Base-by-base conservation (phyloP, 2,329 filamentous ascomycete genomes). In the Byssoonygena ceratinophila region DNA sequence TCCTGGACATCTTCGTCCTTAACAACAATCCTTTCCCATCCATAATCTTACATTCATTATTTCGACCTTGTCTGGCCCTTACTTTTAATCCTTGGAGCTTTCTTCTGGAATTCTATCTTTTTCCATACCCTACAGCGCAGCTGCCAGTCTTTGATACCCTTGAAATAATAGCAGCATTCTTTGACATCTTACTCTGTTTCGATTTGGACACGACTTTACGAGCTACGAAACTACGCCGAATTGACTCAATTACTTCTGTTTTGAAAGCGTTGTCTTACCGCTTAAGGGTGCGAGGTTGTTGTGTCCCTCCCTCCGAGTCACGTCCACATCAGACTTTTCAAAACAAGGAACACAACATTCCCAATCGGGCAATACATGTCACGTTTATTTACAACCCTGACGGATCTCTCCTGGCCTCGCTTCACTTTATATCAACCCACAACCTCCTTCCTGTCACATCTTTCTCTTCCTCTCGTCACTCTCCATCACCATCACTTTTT, bases 131-230 rank as follows among this genome's bases (percentile, higher is more conserved):
- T 31, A 20, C 23, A 25, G 20, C 32, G 1, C 46, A 48, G 34
- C 18, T 27, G 18, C 16, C 46, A 41, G 23, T 16, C 29, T 49
- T 49, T 49, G 46, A 49, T 49, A 49, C 46, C 46, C 46, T 37
- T 39, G 32, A 25, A 25, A 7, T 22, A 39, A 2, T 48, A 27
- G 32, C 46, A 48, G 29, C n/a, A n/a, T n/a, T 16, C 18, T 3
- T 27, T 18, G n/a, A 45, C 14, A 18, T n/a, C 32, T 36, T 44
- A 16, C 14, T 29, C 37, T 36, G 4, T 44, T 4, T 7, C 40
- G 40, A 44, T 29, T n/a, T 44, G 18, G 18, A 22, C 22, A 41
- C 44, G 27, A 32, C n/a, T 31, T 46, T 39, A 48, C 32, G 31
- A 25, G 23, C 22, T 1, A 18, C 20, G 32, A 25, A n/a, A 39